Conservation (phyloP, 1,284 basidiomycete genomes). For the Pseudozyma sp. region DNA sequence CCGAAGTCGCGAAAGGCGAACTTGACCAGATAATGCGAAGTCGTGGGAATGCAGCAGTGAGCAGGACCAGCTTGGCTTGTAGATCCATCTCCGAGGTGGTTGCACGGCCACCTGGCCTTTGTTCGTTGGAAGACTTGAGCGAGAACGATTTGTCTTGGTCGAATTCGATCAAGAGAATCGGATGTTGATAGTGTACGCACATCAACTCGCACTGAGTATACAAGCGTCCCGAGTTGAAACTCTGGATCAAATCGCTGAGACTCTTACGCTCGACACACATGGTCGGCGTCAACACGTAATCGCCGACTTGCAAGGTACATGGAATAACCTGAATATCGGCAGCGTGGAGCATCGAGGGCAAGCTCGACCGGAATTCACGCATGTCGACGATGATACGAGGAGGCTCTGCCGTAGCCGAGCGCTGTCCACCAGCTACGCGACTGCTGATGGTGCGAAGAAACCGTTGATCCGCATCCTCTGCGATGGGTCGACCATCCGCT, state of each 20-base stretch:
- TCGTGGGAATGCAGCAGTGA: slow-evolving; percentile 88
- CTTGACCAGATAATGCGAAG: slow-evolving; percentile 96
- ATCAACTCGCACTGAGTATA: slow-evolving; percentile 98
- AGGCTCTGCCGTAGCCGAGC: slow-evolving; percentile 75
- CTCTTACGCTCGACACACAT: slow-evolving; percentile 97
- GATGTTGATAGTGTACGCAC: slow-evolving; percentile 94
- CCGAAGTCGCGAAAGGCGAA: slow-evolving; percentile 89
- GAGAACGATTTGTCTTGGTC: slow-evolving; percentile 97
- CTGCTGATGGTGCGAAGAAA: slow-evolving; percentile 87
- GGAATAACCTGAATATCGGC: slow-evolving; percentile 85
- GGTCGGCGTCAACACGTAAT: slow-evolving; percentile 94
- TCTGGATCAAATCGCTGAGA: slow-evolving; percentile 87
- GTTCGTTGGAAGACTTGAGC: slow-evolving; percentile 65
- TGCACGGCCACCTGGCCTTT: slow-evolving; percentile 25
- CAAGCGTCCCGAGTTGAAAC: slow-evolving; percentile 92
- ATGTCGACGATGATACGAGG: slow-evolving; percentile 93
- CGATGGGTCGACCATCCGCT: slow-evolving; percentile 76
- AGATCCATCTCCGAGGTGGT: slow-evolving; percentile 71
- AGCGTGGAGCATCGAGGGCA: slow-evolving; percentile 90
- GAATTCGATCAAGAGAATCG: slow-evolving; percentile 96
- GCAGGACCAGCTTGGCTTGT: slow-evolving; percentile 89
- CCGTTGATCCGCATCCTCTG: slow-evolving; percentile 68
- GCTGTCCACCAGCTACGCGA: slow-evolving; percentile 86
- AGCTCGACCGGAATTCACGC: slow-evolving; percentile 91
- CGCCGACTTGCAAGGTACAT: slow-evolving; percentile 90